Evolutionary conservation across 2,329 filamentous ascomycete species (phyloP).

Genomic region (Xylariaceae sp.): DNA sequence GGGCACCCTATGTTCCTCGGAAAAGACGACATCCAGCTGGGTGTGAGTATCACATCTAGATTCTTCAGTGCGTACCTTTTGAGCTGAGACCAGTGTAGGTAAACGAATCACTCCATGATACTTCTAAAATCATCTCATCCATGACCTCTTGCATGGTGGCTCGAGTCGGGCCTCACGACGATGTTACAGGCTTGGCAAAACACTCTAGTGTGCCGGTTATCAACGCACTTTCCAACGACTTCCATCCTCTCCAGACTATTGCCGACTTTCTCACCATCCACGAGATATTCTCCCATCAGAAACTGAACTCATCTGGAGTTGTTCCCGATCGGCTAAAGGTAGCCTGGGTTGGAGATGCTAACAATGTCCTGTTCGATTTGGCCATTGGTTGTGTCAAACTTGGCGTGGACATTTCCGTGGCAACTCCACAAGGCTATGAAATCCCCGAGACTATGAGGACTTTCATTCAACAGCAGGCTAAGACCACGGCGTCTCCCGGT

Average conservation of each 20-base stretch:
- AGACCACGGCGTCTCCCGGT: constrained; percentile 53
- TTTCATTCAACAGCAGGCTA: constrained; percentile 61
- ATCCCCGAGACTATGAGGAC: constrained; percentile 71
- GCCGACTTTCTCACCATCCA: constrained; percentile 89
- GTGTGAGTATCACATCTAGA: constrained; percentile 47
- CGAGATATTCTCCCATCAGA: constrained; percentile 59
- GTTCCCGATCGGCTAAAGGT: constrained; percentile 80
- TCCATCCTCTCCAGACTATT: constrained; percentile 89
- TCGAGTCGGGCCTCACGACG: constrained; percentile 70
- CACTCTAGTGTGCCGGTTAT: constrained; percentile 75
- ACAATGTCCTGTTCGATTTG: constrained; percentile 93
- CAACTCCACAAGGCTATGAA: constrained; percentile 76
- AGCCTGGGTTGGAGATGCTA: constrained; percentile 93
- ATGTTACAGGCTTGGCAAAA: constrained; percentile 64
- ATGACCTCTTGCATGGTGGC: constrained; percentile 83
- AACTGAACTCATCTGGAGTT: constrained; percentile 40
- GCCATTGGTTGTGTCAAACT: constrained; percentile 83
- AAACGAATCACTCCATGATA: constrained; percentile 94
- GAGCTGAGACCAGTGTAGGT: constrained; percentile 43
- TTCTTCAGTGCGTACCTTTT: not conserved
- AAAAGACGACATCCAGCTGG: constrained; percentile 92
- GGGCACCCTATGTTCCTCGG: constrained; percentile 96
- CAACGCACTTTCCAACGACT: constrained; percentile 83
- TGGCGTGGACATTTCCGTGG: constrained; percentile 79
- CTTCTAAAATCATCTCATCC: constrained; percentile 85